Percentiles rank a stretch among this genome's conserved stretches.
phyloP scores from a whole-genome alignment of 441 rosid genomes.

The Erodium trifolium region DNA sequence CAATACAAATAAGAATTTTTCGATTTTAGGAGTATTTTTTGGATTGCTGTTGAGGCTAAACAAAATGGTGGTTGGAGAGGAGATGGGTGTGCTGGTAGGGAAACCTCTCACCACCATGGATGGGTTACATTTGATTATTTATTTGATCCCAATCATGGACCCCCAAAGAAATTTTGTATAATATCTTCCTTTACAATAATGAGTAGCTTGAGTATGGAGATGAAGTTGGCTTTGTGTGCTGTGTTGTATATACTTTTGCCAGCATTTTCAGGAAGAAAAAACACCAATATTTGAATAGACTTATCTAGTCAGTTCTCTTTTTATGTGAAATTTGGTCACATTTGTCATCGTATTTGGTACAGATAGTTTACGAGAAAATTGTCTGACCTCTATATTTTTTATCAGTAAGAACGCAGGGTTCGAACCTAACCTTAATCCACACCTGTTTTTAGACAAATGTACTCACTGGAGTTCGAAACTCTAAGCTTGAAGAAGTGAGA shows the following conservation, averaged over 20 bases:
- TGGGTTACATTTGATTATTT: neutral
- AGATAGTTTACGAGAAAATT: too few species aligned
- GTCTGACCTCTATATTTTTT: too few species aligned
- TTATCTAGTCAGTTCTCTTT: too few species aligned
- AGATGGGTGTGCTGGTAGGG: neutral
- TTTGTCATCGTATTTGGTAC: too few species aligned
- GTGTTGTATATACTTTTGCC: neutral
- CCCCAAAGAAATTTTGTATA: neutral
- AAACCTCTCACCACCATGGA: neutral
- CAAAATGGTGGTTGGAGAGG: neutral
- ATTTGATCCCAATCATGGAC: slow-evolving; percentile 1
- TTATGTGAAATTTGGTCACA: too few species aligned
- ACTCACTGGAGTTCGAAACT: too few species aligned
- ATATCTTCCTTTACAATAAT: neutral
- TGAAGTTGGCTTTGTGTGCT: neutral
- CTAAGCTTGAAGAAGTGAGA: too few species aligned
- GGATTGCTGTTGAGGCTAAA: neutral
- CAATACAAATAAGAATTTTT: neutral
- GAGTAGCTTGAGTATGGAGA: neutral
- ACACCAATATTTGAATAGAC: neutral
- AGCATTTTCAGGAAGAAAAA: too few species aligned
- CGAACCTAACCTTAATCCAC: too few species aligned
- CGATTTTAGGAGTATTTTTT: too few species aligned
- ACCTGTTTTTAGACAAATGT: too few species aligned
- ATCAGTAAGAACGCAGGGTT: too few species aligned